These are phyloP conservation scores for Sambucus nigra DNA, from an alignment of 129 eudicot species.

Conservation along the genomic window DNA sequence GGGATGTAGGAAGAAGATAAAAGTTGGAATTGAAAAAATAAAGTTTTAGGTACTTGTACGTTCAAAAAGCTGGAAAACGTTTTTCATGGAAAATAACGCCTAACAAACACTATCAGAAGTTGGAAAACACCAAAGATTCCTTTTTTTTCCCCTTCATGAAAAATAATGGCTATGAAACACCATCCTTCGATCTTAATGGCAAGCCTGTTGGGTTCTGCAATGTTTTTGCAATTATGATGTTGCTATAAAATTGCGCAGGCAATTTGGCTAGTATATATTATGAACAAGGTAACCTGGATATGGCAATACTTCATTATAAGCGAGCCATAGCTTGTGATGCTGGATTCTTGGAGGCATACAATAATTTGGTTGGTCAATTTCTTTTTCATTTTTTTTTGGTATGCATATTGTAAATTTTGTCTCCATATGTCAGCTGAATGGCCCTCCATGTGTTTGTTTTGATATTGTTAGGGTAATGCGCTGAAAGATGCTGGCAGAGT, in stretches of 20 bases:
- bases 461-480: constrained; percentile 64
- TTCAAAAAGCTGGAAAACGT: no score
- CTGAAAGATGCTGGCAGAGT: constrained; percentile 84
- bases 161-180: no score
- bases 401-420: neutral
- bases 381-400: neutral
- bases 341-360: constrained; percentile 91
- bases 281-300: constrained; percentile 90
- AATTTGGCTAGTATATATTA: constrained; percentile 78
- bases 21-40: no score
- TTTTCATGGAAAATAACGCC: no score
- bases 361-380: constrained; percentile 52
- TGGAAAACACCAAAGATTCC: no score
- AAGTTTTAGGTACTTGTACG: no score
- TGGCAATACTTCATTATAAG: constrained; percentile 78
- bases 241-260: constrained; percentile 35
- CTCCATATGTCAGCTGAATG: neutral
- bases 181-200: no score
- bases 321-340: constrained; percentile 76
- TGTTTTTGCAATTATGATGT: no score
- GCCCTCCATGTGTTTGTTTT: neutral
- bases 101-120: no score
- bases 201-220: no score
- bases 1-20: no score
- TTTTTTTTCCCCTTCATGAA: no score